Conservation (phyloP, 2,329 filamentous ascomycete species). For the Microdochium bolleyi region DNA sequence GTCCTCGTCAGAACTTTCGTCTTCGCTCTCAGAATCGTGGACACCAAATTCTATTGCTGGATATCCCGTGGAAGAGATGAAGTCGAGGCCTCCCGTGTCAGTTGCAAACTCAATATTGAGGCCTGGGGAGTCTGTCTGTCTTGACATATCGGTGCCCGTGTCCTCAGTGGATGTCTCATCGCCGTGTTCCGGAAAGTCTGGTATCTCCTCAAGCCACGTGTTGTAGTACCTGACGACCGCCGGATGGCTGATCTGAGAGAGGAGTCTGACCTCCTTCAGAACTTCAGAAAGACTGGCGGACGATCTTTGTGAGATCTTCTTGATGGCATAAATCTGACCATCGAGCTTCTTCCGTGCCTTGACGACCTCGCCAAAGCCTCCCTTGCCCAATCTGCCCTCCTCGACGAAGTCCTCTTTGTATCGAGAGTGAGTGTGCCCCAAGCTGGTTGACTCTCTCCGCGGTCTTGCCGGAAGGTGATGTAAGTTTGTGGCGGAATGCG, state of each 20-base stretch:
- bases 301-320: constrained; percentile 85
- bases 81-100: constrained; percentile 79
- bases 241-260: constrained; percentile 90
- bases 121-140: constrained; percentile 29
- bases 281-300: constrained; percentile 74
- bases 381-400: constrained; percentile 80
- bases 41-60: constrained; percentile 73
- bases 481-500: constrained; percentile 32
- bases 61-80: constrained; percentile 80
- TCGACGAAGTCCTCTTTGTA: constrained; percentile 89
- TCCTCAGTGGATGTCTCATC: constrained; percentile 46
- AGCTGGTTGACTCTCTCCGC: constrained; percentile 55
- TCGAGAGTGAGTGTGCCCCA: constrained; percentile 53
- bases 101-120: constrained; percentile 52
- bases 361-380: constrained; percentile 93
- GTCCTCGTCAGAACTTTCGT: constrained; percentile 27
- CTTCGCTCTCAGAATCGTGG: constrained; percentile 35
- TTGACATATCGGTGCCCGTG: constrained; percentile 24
- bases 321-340: constrained; percentile 89
- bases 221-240: constrained; percentile 84
- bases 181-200: constrained; percentile 45
- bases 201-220: constrained; percentile 79
- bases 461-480: constrained; percentile 38
- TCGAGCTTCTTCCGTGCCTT: constrained; percentile 93
- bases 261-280: constrained; percentile 74